These are phyloP conservation scores for Fusarium sulawesiense DNA, from an alignment of 2,329 filamentous ascomycete genomes.

Conservation along the genomic window DNA sequence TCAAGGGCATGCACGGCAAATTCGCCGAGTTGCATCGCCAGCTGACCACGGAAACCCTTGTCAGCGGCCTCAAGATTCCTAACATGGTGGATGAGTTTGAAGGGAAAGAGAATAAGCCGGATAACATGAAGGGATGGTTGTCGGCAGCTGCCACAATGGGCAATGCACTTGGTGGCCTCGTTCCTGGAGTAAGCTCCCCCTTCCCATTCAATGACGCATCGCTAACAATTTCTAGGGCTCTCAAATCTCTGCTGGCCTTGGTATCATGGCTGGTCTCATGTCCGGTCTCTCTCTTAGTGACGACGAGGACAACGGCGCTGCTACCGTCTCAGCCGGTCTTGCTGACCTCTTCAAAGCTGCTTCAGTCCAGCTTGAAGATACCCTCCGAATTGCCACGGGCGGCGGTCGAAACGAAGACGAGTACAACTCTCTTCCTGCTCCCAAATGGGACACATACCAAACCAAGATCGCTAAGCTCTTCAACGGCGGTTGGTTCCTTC, in stretches of 20 bases:
- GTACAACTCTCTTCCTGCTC: slow-evolving; percentile 18
- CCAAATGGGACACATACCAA: slow-evolving; percentile 13
- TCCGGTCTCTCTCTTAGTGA: neutral
- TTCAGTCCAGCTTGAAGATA: slow-evolving; percentile 3
- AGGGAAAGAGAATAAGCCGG: neutral
- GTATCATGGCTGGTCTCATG: neutral
- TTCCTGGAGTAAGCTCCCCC: slow-evolving; percentile 14
- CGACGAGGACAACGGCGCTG: neutral
- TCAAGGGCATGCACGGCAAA: slow-evolving; percentile 21
- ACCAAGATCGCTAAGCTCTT: slow-evolving; percentile 37
- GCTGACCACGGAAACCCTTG: slow-evolving; percentile 10
- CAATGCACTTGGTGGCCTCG: neutral
- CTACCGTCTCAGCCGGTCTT: neutral
- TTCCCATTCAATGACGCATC: too few relatives aligned
- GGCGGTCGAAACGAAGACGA: slow-evolving; percentile 9
- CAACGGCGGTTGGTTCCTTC: slow-evolving; percentile 33
- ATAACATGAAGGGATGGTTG: slow-evolving; percentile 7
- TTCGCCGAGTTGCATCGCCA: slow-evolving; percentile 15
- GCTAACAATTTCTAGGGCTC: neutral
- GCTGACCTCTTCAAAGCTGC: slow-evolving; percentile 4
- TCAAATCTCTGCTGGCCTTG: slow-evolving; percentile 3
- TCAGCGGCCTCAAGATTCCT: slow-evolving; percentile 10
- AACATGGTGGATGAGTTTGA: slow-evolving; percentile 21
- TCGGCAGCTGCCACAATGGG: slow-evolving; percentile 13
- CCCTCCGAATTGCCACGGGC: slow-evolving; percentile 8